Evolutionary conservation across 108 stramenopile species (phyloP).

Genomic region (Cyclostephanos tholiformis): DNA sequence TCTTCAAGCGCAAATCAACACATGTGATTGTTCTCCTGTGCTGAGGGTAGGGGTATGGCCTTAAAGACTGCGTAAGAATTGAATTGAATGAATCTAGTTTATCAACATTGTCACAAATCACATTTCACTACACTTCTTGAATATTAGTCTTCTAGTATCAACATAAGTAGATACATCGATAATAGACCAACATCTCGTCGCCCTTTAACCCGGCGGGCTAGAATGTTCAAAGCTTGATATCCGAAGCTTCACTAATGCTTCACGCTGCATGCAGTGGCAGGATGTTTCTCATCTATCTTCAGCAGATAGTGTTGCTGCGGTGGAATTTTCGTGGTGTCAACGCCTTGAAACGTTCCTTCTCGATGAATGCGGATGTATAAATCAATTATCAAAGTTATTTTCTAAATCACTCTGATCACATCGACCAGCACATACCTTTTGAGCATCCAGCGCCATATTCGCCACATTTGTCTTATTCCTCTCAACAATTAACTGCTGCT

Average conservation of each 20-base stretch:
- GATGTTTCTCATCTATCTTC: background rate
- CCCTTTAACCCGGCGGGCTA: background rate
- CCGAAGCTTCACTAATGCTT: background rate
- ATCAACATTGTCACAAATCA: no score
- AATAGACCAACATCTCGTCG: background rate
- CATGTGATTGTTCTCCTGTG: no score
- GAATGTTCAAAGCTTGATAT: background rate
- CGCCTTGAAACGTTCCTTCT: slow-evolving; percentile 22
- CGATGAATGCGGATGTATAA: background rate
- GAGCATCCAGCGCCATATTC: slow-evolving; percentile 61
- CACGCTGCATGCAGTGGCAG: background rate
- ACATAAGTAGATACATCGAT: no score
- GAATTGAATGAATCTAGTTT: no score
- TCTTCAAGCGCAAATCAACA: no score
- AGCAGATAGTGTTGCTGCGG: slow-evolving; percentile 36
- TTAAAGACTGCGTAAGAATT: no score
- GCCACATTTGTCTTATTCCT: slow-evolving; percentile 74
- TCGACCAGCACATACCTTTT: slow-evolving; percentile 22
- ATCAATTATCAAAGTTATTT: background rate
- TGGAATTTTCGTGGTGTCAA: slow-evolving; percentile 16
- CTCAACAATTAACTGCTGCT: slow-evolving; percentile 80
- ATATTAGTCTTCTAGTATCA: no score
- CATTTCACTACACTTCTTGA: no score
- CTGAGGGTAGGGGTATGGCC: no score
- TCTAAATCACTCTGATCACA: background rate